Conservation (phyloP, 768 basidiomycete species). For the Kwoniella pini region DNA sequence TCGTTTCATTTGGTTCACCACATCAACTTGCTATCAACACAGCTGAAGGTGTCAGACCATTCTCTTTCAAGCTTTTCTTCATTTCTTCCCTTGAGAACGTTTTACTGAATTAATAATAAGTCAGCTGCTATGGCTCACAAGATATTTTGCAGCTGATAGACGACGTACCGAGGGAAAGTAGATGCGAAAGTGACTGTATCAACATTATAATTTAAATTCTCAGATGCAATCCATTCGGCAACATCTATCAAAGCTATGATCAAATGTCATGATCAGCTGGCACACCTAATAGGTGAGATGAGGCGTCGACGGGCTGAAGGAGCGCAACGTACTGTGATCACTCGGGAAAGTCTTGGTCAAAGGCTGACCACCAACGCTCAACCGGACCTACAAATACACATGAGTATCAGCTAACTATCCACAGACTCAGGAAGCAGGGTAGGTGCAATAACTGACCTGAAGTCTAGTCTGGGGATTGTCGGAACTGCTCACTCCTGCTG, state of each 20-base stretch:
- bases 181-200: conserved; percentile 76
- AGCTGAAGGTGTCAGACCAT: conserved; percentile 88
- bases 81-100: conserved; percentile 72
- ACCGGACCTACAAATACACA: conserved; percentile 64
- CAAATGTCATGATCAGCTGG: conserved; percentile 1
- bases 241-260: conserved; percentile 73
- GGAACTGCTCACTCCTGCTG: conserved; percentile 60
- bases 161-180: conserved; percentile 76
- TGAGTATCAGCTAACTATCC: background rate
- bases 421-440: too few relatives aligned
- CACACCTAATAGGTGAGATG: too few relatives aligned
- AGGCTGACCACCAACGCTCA: conserved; percentile 77
- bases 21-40: conserved; percentile 57
- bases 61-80: conserved; percentile 73
- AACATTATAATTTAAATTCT: conserved; percentile 68
- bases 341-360: conserved; percentile 60
- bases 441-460: conserved; percentile 55
- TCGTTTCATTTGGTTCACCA: too few relatives aligned
- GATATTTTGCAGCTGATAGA: background rate
- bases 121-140: too few relatives aligned
- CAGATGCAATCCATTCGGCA: conserved; percentile 81
- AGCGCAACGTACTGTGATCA: conserved; percentile 43
- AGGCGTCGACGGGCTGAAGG: background rate
- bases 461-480: conserved; percentile 85
- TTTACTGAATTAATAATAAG: too few relatives aligned